phyloP scores from a whole-genome alignment of 176 grass and related monocot genomes.

The Eremochloa ophiuroides region DNA sequence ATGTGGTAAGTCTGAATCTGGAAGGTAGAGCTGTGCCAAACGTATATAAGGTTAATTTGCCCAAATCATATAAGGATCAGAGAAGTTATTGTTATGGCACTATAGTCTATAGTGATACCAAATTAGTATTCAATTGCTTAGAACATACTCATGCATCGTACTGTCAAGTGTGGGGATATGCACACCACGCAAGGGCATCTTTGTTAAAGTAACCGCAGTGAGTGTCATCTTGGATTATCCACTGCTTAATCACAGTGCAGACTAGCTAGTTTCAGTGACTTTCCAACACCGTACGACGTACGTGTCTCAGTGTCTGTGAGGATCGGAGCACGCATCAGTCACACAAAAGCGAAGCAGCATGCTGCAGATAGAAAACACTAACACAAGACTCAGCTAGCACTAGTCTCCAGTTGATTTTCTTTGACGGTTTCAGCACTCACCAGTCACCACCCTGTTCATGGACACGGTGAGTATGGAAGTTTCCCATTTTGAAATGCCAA shows the following conservation, averaged over 20 bases:
- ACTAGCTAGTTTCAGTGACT: not conserved
- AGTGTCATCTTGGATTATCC: slow-evolving; percentile 6
- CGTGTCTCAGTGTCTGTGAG: not conserved
- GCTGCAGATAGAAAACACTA: not conserved
- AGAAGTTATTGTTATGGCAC: not conserved
- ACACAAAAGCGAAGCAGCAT: not conserved
- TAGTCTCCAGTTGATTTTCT: not conserved
- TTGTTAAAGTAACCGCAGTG: not conserved
- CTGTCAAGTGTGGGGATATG: slow-evolving; percentile 10
- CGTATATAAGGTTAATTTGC: not conserved
- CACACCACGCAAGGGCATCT: not conserved
- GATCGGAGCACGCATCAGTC: not conserved
- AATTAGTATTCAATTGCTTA: slow-evolving; percentile 15
- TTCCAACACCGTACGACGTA: not conserved
- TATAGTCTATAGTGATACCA: not conserved
- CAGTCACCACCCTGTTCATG: not conserved
- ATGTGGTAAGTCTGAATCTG: too few species aligned
- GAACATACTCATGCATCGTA: not conserved
- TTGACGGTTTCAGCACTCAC: not conserved
- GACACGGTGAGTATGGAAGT: slow-evolving; percentile 25
- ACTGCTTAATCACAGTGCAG: not conserved
- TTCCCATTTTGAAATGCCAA: slow-evolving; percentile 30
- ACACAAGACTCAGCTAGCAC: not conserved
- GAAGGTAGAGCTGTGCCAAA: not conserved
- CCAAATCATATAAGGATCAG: not conserved